Conservation (phyloP, 768 basidiomycete species). For the Boletus tomentosulus region DNA sequence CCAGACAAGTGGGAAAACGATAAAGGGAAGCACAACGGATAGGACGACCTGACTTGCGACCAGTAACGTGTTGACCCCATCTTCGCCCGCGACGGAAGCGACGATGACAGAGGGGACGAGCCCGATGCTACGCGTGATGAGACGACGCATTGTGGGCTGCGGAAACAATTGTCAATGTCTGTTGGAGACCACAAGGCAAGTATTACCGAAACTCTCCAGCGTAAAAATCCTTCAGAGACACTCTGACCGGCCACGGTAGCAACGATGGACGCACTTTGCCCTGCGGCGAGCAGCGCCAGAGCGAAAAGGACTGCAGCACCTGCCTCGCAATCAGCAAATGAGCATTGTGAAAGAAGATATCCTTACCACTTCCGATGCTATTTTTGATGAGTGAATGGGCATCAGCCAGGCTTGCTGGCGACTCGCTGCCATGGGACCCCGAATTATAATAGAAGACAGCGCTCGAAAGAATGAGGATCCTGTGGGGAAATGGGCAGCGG, state of each 20-base stretch:
- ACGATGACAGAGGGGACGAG: slow-evolving; percentile 81
- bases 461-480: slow-evolving; percentile 77
- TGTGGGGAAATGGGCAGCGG: slow-evolving; percentile 23
- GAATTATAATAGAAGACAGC: slow-evolving; percentile 71
- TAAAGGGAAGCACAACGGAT: slow-evolving; percentile 79
- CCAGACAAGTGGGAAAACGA: slow-evolving; percentile 76
- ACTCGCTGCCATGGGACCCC: slow-evolving; percentile 35
- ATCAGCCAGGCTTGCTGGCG: slow-evolving; percentile 76
- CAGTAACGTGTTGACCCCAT: slow-evolving; percentile 74
- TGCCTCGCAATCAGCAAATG: slow-evolving; percentile 24
- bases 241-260: slow-evolving; percentile 90
- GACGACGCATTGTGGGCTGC: slow-evolving; percentile 72
- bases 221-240: slow-evolving; percentile 85
- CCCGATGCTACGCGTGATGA: slow-evolving; percentile 76
- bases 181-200: slow-evolving; percentile 11
- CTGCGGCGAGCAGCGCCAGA: slow-evolving; percentile 75
- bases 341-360: not conserved
- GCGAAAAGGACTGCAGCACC: slow-evolving; percentile 87
- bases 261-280: slow-evolving; percentile 87
- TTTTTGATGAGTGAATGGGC: slow-evolving; percentile 71
- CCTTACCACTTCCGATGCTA: slow-evolving; percentile 62
- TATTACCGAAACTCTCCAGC: slow-evolving; percentile 74
- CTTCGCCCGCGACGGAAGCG: slow-evolving; percentile 63
- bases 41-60: slow-evolving; percentile 83
- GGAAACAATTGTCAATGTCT: slow-evolving; percentile 24